These are phyloP conservation scores for Fusarium albidum DNA, from an alignment of 2,329 filamentous ascomycete genomes.

Conservation along the genomic window DNA sequence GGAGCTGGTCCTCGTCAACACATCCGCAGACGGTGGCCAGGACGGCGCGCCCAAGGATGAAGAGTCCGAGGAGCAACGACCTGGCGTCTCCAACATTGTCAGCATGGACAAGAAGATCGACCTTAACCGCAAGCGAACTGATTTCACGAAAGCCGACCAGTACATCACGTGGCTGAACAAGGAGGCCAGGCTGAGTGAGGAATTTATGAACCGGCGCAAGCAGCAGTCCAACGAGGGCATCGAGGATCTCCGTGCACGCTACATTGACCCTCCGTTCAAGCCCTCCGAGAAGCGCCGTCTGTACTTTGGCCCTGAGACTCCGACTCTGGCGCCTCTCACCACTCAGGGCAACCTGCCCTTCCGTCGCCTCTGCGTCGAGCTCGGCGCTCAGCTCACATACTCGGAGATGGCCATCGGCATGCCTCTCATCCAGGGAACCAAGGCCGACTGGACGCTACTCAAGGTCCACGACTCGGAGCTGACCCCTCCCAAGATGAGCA, in stretches of 20 bases:
- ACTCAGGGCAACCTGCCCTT: conserved; percentile 98
- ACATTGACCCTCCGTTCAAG: conserved; percentile 84
- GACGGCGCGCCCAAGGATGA: conserved; percentile 46
- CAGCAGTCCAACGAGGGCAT: conserved; percentile 54
- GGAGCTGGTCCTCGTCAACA: conserved; percentile 74
- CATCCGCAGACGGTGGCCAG: conserved; percentile 38
- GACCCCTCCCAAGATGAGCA: conserved; percentile 72
- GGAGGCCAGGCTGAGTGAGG: conserved; percentile 55
- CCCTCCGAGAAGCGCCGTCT: conserved; percentile 93
- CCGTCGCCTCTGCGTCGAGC: conserved; percentile 84
- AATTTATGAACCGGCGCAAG: conserved; percentile 51
- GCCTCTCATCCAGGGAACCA: conserved; percentile 87
- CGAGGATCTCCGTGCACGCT: conserved; percentile 80
- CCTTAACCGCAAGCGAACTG: conserved; percentile 75
- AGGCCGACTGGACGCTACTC: conserved; percentile 93
- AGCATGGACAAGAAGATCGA: conserved; percentile 74
- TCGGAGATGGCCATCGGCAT: conserved; percentile 98
- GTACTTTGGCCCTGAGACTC: conserved; percentile 95
- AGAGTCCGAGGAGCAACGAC: conserved; percentile 61
- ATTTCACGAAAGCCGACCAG: conserved; percentile 76
- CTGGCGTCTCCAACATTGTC: conserved; percentile 79
- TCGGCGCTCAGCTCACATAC: conserved; percentile 93
- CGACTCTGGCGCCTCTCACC: conserved; percentile 90
- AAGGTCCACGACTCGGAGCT: conserved; percentile 90
- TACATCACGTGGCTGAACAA: conserved; percentile 82